Base-by-base conservation (phyloP, 2,329 filamentous ascomycete species). In the Stagonosporopsis vannaccii region DNA sequence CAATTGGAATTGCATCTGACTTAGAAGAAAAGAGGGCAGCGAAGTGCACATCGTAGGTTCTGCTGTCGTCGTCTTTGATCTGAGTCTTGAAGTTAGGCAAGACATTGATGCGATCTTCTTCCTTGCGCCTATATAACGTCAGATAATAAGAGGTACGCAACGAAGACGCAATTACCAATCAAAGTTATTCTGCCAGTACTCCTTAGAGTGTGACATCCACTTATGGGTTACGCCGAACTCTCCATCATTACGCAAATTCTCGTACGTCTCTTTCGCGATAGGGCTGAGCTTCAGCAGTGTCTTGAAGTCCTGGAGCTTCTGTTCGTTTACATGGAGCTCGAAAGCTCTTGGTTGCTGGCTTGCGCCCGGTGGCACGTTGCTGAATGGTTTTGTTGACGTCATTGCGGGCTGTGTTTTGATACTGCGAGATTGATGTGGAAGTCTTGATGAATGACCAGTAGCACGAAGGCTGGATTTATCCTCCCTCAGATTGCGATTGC, bases 1-100 rank as follows among this genome's bases (percentile, higher is more conserved):
- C 61, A 9, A 86, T 60, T 0, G 85, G 84, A 1, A 82, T 75
- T 0, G 84, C 85, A 57, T 81, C 77, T 1, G 69, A 37, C 17
- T 78, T 80, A 35, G 76, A 61, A 0, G 84, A 86, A 58, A 86
- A 87, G 0, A 87, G 72, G 0, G 79, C 84, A 1, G 78, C 67
- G 63, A 87, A 87, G 62, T 86, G 84, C 36, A 86, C 73, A 4
- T 76, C 66, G 51, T 80, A 75, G 0, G 61, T 64, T 11, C 60
- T 58, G 17, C 73, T 72, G 6, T 77, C 71, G 5, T 71, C 69
- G 22, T 81, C 78, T 11, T 75, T 72, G 46, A 84, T 73, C 0
- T 71, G 59, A 0, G 75, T 70, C 2, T 71, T 81, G 72, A 79
- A 85, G 57, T 85, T 81, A 2, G 82, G 82, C 40, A 81, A 80